These are phyloP conservation scores for Nothopassalora personata DNA, from an alignment of 2,329 filamentous ascomycete genomes.

Conservation along the genomic window DNA sequence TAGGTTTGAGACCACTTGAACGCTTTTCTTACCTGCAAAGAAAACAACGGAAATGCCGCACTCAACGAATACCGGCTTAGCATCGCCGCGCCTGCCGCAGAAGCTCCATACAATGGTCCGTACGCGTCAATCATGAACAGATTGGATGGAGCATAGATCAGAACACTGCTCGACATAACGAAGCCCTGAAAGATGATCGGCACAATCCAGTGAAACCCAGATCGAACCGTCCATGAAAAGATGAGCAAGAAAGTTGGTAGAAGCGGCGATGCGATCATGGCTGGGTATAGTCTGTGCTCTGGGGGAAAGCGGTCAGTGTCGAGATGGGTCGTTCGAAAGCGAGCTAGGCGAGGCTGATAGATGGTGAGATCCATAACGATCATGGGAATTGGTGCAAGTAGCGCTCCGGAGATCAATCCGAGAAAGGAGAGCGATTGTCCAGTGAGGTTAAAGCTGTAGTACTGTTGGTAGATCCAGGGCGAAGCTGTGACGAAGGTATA, in stretches of 20 bases:
- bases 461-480: slow-evolving; percentile 30
- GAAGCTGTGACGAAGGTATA: slow-evolving; percentile 41
- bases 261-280: slow-evolving; percentile 29
- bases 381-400: slow-evolving; percentile 22
- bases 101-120: slow-evolving; percentile 36
- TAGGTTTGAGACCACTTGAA: not conserved
- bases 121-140: slow-evolving; percentile 41
- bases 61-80: slow-evolving; percentile 31
- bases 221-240: slow-evolving; percentile 33
- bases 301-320: slow-evolving; percentile 19
- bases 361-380: slow-evolving; percentile 24
- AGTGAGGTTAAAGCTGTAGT: slow-evolving; percentile 25
- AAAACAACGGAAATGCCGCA: slow-evolving; percentile 38
- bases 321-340: not conserved
- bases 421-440: slow-evolving; percentile 34
- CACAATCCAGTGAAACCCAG: slow-evolving; percentile 37
- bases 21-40: slow-evolving; percentile 6
- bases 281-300: slow-evolving; percentile 33
- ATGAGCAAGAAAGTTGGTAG: slow-evolving; percentile 33
- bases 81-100: slow-evolving; percentile 31
- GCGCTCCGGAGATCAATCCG: slow-evolving; percentile 24
- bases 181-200: slow-evolving; percentile 30
- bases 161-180: slow-evolving; percentile 20
- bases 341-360: slow-evolving; percentile 26
- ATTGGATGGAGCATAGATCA: slow-evolving; percentile 34